Evolutionary conservation across 2,329 filamentous ascomycete species (phyloP).

Genomic region (Fusarium proliferatum): DNA sequence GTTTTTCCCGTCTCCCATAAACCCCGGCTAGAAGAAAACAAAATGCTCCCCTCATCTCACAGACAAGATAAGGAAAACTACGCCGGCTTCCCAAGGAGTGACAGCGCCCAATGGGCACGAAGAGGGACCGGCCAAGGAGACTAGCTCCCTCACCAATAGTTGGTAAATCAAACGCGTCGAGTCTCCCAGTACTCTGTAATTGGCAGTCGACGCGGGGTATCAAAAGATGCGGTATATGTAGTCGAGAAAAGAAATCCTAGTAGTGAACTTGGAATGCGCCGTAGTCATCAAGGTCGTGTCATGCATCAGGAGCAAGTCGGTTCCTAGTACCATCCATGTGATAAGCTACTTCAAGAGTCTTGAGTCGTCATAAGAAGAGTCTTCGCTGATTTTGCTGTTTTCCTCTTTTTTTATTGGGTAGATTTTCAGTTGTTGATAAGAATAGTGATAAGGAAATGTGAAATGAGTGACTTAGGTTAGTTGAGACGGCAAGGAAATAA

Average conservation of each 20-base stretch:
- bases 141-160: slow-evolving; percentile 36
- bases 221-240: slow-evolving; percentile 47
- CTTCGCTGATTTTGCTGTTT: slow-evolving; percentile 33
- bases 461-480: slow-evolving; percentile 51
- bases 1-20: slow-evolving; percentile 40
- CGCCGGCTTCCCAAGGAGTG: slow-evolving; percentile 35
- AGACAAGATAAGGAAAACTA: slow-evolving; percentile 25
- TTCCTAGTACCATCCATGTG: background rate
- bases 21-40: slow-evolving; percentile 40
- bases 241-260: slow-evolving; percentile 45
- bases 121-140: slow-evolving; percentile 26
- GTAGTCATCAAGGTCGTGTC: slow-evolving; percentile 43
- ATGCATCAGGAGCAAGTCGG: slow-evolving; percentile 37
- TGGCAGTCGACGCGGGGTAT: slow-evolving; percentile 46
- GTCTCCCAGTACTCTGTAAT: slow-evolving; percentile 37
- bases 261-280: slow-evolving; percentile 39
- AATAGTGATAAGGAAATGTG: slow-evolving; percentile 44
- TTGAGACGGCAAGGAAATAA: slow-evolving; percentile 34
- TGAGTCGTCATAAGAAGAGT: slow-evolving; percentile 36
- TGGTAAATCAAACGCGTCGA: slow-evolving; percentile 37
- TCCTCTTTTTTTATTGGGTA: slow-evolving; percentile 37
- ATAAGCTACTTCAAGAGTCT: slow-evolving; percentile 7
- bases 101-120: slow-evolving; percentile 20
- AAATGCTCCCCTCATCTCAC: slow-evolving; percentile 24
- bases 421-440: slow-evolving; percentile 21